Evolutionary conservation across 345 rosid genomes (phyloP).

Genomic region (Camelina laxa): DNA sequence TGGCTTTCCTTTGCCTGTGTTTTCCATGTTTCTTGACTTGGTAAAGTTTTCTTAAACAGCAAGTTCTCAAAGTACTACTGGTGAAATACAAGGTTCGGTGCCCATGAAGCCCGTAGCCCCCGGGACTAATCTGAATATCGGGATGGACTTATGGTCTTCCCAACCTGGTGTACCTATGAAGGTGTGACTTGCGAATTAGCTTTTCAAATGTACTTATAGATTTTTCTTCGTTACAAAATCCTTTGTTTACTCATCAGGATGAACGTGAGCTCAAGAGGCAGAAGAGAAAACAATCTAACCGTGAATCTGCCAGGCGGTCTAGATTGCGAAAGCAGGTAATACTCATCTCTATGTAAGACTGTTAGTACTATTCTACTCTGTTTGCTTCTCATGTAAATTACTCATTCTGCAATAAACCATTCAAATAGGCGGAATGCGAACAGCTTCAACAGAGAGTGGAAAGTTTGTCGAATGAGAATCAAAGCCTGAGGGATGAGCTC

Average conservation of each 20-base stretch:
- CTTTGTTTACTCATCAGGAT: slow-evolving; percentile 57
- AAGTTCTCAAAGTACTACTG: slow-evolving; percentile 60
- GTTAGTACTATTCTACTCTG: neutral
- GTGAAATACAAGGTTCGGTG: slow-evolving; percentile 54
- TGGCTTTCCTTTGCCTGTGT: slow-evolving; percentile 13
- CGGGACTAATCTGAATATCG: slow-evolving; percentile 81
- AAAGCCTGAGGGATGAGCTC: slow-evolving; percentile 72
- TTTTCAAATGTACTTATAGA: neutral
- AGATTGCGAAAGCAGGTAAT: slow-evolving; percentile 95
- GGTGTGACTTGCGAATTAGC: slow-evolving; percentile 46
- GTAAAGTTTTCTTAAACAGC: slow-evolving; percentile 50
- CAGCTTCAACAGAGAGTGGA: slow-evolving; percentile 87
- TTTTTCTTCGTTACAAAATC: slow-evolving; percentile 2
- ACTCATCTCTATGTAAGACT: neutral
- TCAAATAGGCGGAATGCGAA: slow-evolving; percentile 82
- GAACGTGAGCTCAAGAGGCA: slow-evolving; percentile 93
- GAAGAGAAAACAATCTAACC: slow-evolving; percentile 94
- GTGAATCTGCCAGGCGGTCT: slow-evolving; percentile 98
- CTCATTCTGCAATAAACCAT: neutral
- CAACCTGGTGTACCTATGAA: slow-evolving; percentile 65
- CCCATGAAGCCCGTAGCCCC: slow-evolving; percentile 74
- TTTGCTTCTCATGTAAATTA: slow-evolving; percentile 21
- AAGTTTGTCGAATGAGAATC: slow-evolving; percentile 64
- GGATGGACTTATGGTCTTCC: slow-evolving; percentile 91
- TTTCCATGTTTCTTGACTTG: slow-evolving; percentile 28